These are phyloP conservation scores for Penicillium corylophilum DNA, from an alignment of 2,329 filamentous ascomycete genomes.

Conservation along the genomic window DNA sequence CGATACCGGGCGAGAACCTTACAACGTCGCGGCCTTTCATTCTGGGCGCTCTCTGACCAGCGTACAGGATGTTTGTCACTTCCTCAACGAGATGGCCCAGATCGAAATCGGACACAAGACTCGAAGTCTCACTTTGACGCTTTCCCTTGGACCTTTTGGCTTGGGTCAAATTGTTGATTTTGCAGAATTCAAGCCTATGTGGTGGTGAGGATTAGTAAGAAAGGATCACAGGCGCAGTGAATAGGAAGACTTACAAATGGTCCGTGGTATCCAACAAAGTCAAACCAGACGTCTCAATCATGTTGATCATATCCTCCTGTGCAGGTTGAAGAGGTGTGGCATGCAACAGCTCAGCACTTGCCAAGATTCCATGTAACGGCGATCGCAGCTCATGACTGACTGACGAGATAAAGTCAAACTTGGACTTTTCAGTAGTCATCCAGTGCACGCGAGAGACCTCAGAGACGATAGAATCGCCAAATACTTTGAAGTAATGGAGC, in stretches of 20 bases:
- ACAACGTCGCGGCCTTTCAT: slow-evolving; percentile 12
- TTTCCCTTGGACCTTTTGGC: slow-evolving; percentile 10
- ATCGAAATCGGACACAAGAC: slow-evolving; percentile 31
- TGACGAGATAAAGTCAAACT: slow-evolving; percentile 53
- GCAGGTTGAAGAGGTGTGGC: slow-evolving; percentile 44
- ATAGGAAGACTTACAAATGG: slow-evolving; percentile 26
- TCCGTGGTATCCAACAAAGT: slow-evolving; percentile 53
- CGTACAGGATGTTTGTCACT: slow-evolving; percentile 29
- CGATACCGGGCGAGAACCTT: slow-evolving; percentile 1
- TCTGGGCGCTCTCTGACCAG: slow-evolving; percentile 21
- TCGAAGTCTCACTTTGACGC: slow-evolving; percentile 16
- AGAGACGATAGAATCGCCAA: slow-evolving; percentile 36
- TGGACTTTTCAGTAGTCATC: slow-evolving; percentile 44
- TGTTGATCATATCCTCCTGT: slow-evolving; percentile 47
- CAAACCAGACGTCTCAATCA: slow-evolving; percentile 51
- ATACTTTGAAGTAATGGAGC: slow-evolving; percentile 36
- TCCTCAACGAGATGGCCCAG: slow-evolving; percentile 33
- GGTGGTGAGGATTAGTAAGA: slow-evolving; percentile 13
- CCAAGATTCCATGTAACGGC: slow-evolving; percentile 50
- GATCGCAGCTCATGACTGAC: slow-evolving; percentile 54
- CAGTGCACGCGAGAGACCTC: slow-evolving; percentile 37
- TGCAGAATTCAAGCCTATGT: slow-evolving; percentile 34
- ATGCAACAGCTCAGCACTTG: slow-evolving; percentile 51
- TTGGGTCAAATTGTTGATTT: slow-evolving; percentile 34
- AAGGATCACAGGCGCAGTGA: rapidly evolving